A percentile compares a stretch with the other conserved stretches of the same genome.
phyloP scores from a whole-genome alignment of 257 asterid species.

The Capsicum baccatum region DNA sequence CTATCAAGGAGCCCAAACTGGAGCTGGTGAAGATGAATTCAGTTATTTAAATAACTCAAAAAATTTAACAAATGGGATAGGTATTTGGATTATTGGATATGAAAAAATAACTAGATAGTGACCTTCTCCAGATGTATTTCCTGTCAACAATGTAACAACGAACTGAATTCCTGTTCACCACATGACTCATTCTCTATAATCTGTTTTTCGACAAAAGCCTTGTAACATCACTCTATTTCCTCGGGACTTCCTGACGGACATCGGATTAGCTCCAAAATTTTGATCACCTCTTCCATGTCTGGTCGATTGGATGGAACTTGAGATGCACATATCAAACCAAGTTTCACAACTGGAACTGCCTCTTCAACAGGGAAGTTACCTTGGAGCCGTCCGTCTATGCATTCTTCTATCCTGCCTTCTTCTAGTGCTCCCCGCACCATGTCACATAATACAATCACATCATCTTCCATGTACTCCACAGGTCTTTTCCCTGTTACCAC shows the following conservation, averaged over 20 bases:
- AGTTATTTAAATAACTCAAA: slow-evolving; percentile 41
- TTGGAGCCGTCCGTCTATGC: slow-evolving; percentile 58
- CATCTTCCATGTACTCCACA: slow-evolving; percentile 86
- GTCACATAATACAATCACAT: slow-evolving; percentile 77
- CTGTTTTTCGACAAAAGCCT: slow-evolving; percentile 23
- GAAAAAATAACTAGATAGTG: slow-evolving; percentile 22
- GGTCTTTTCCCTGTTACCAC: slow-evolving; percentile 76
- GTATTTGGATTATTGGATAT: slow-evolving; percentile 22
- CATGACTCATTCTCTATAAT: slow-evolving; percentile 34
- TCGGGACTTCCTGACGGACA: slow-evolving; percentile 58
- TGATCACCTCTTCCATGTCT: slow-evolving; percentile 81
- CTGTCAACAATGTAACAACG: slow-evolving; percentile 34
- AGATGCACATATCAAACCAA: slow-evolving; percentile 82
- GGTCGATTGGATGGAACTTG: slow-evolving; percentile 89
- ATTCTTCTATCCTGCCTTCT: slow-evolving; percentile 70
- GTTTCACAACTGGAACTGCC: slow-evolving; percentile 74
- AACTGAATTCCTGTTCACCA: slow-evolving; percentile 56
- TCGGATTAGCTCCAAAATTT: slow-evolving; percentile 69
- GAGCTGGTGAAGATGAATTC: slow-evolving; percentile 53
- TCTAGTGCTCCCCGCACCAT: slow-evolving; percentile 78
- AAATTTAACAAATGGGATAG: slow-evolving; percentile 25
- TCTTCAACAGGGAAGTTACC: slow-evolving; percentile 66
- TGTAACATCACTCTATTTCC: slow-evolving; percentile 48
- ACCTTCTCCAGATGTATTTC: slow-evolving; percentile 29
- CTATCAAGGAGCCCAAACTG: slow-evolving; percentile 23